phyloP scores from a whole-genome alignment of 78 protist genomes.

The Paratrimastix pyriformis region DNA sequence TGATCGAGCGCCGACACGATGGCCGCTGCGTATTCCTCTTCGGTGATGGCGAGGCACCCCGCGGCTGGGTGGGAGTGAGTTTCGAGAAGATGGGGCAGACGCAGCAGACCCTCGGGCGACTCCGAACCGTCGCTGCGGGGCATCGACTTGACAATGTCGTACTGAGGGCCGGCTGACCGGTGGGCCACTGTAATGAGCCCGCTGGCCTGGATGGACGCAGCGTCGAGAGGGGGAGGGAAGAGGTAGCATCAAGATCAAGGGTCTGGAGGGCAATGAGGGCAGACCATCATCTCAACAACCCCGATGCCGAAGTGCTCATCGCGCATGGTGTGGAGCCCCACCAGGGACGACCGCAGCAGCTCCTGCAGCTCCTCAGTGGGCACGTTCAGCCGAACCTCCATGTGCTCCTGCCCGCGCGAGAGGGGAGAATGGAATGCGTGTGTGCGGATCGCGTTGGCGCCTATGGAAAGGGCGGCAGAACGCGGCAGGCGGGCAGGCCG shows the following conservation, averaged over 20 bases:
- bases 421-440: background rate
- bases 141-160: slow-evolving; percentile 67
- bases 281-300: slow-evolving; percentile 74
- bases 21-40: no score
- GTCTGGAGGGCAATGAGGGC: no score
- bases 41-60: no score
- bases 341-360: slow-evolving; percentile 17
- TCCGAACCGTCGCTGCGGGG: no score
- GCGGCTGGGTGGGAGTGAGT: no score
- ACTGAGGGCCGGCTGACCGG: slow-evolving; percentile 61
- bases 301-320: slow-evolving; percentile 88
- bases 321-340: slow-evolving; percentile 85
- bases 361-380: slow-evolving; percentile 17
- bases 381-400: background rate
- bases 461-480: background rate
- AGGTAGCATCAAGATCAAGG: background rate
- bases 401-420: background rate
- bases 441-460: no score
- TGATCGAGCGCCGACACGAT: no score
- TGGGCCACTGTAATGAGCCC: slow-evolving; percentile 66
- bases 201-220: slow-evolving; percentile 54
- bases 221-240: no score
- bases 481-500: background rate
- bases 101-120: no score
- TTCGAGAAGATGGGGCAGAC: no score